Conservation (phyloP, 2,329 filamentous ascomycete species). For the Raffaelea deltoideospora region DNA sequence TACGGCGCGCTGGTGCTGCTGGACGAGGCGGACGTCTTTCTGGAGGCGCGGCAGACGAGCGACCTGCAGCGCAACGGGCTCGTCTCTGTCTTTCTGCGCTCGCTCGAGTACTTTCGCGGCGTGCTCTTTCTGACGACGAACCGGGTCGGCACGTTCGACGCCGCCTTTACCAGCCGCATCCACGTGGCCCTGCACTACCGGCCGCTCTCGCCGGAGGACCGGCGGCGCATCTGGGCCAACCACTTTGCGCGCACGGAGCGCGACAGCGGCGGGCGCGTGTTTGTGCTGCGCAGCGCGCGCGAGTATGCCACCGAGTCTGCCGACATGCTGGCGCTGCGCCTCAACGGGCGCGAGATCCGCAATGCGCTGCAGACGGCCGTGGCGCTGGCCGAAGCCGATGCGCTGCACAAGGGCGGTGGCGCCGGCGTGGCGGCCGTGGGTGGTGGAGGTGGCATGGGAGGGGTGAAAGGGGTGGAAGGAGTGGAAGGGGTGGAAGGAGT, state of each 20-base stretch:
- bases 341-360: constrained; percentile 19
- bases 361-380: constrained; percentile 18
- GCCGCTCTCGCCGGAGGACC: constrained; percentile 4
- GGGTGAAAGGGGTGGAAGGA: no score
- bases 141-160: constrained; percentile 23
- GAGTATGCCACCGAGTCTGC: neutral
- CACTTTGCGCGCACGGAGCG: neutral
- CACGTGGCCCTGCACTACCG: constrained; percentile 21
- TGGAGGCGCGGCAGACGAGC: constrained; percentile 10
- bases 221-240: neutral
- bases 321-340: constrained; percentile 4
- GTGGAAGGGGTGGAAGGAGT: no score
- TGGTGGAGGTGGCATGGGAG: no score
- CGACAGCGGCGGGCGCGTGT: neutral
- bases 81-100: constrained; percentile 17
- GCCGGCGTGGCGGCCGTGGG: no score
- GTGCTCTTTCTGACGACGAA: constrained; percentile 27
- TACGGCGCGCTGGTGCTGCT: constrained; percentile 60
- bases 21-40: constrained; percentile 45
- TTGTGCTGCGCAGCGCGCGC: neutral
- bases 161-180: constrained; percentile 23
- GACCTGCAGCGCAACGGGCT: constrained; percentile 21
- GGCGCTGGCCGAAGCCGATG: no score
- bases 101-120: constrained; percentile 21
- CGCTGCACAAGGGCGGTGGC: no score